Base-by-base conservation (phyloP, 2,329 filamentous ascomycete genomes). In the Stylonectria norvegica region DNA sequence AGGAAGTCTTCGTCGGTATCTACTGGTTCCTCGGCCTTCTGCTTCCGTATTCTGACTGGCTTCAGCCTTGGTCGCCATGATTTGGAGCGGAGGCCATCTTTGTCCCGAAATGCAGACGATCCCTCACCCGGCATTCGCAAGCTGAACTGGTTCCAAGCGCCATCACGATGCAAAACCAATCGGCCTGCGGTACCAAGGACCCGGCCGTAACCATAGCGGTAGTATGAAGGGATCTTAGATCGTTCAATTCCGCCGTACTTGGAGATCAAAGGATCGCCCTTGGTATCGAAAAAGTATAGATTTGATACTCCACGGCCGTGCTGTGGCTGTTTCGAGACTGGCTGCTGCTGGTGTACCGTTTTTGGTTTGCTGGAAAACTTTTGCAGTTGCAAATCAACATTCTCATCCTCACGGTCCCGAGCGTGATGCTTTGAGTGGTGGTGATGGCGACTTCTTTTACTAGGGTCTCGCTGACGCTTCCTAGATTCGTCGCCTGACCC, bases 191-290 rank as follows among this genome's bases (percentile, higher is more conserved):
- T 68, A 0, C 90, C 91, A 10, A 97, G 62, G 1, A 96, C 69
- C 42, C 72, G 74, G 3, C 89, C 89, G 40, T 71, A 69, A 11
- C 89, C 86, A 45, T 69, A 68, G 5, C 88, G 81, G 45, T 75
- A 74, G 58, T 94, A 96, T 3, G 65, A 55, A 0, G 89, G 89
- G 9, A 94, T 67, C 38, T 75, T 77, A 49, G 85, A 86, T 23
- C 78, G 79, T 59, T 95, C 81, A 27, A 86, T 73, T 19, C 78
- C 76, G 2, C 86, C 87, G 60, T 90, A 96, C 18, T 76, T 75
- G 31, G 85, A 63, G 49, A 93, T 89, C 34, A 89, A 75, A 4
- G 75, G 69, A 55, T 97, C 91, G 0, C 91, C 90, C 56, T 80
- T 81, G 29, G 71, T 79, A 63, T 97, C 91, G 36, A 86, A 56